Conservation (phyloP, 176 grass and related monocot species). For the Oryza brachyantha region DNA sequence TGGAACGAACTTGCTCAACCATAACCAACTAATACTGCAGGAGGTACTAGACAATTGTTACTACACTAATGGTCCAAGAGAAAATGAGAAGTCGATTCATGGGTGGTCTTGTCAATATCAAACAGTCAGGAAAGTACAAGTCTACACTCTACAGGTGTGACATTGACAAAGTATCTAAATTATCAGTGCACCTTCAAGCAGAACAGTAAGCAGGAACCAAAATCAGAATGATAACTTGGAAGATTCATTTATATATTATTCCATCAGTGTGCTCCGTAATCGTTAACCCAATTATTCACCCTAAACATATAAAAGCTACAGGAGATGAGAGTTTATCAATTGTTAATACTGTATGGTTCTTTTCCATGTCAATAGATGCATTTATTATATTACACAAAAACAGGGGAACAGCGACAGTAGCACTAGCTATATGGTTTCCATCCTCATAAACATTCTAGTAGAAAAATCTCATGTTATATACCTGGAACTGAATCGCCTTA, state of each 20-base stretch:
- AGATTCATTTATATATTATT: background rate
- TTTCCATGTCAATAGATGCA: background rate
- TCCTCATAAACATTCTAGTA: background rate
- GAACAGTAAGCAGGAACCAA: background rate
- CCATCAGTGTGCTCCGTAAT: background rate
- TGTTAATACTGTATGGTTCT: background rate
- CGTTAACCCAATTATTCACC: background rate
- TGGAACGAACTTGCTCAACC: conserved; percentile 26
- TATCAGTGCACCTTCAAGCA: background rate
- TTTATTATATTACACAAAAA: background rate
- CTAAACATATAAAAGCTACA: background rate
- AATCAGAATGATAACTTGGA: background rate
- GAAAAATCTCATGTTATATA: background rate
- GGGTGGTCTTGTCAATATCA: background rate
- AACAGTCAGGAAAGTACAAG: conserved; percentile 4
- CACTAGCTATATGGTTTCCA: background rate
- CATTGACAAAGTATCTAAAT: conserved; percentile 9
- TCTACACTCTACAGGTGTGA: background rate
- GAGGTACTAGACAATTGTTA: background rate
- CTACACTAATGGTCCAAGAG: conserved; percentile 21
- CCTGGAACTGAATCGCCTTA: conserved; percentile 12
- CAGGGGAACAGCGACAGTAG: background rate
- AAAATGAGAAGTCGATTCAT: conserved; percentile 18
- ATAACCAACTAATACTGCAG: conserved; percentile 5
- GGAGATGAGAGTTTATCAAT: background rate